Evolutionary conservation across 192 early-diverging fungal species (phyloP).

Genomic region (Coemansia sp.): DNA sequence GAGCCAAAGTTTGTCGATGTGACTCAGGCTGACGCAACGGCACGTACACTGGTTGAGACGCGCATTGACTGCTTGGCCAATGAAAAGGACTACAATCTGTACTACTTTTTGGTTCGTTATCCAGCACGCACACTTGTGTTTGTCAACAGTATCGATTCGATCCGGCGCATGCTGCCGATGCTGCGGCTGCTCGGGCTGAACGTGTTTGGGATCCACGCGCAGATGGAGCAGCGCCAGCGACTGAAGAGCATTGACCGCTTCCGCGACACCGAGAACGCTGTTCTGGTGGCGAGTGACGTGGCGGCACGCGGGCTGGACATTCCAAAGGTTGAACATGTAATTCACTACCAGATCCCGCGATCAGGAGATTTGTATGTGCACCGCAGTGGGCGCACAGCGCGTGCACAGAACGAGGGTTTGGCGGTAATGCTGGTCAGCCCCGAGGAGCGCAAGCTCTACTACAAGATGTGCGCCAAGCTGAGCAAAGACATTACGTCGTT

Average conservation of each 20-base stretch:
- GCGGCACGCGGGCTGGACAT: slow-evolving; percentile 96
- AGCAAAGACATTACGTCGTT: slow-evolving; percentile 77
- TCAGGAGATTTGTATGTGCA: slow-evolving; percentile 95
- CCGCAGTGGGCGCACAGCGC: slow-evolving; percentile 89
- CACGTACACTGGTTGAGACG: slow-evolving; percentile 71
- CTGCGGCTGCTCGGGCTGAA: slow-evolving; percentile 71
- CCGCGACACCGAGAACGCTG: slow-evolving; percentile 66
- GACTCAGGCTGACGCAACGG: slow-evolving; percentile 63
- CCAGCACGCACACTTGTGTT: slow-evolving; percentile 91
- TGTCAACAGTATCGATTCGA: slow-evolving; percentile 93
- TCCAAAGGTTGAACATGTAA: slow-evolving; percentile 85
- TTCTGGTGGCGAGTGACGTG: slow-evolving; percentile 94
- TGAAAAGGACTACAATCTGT: slow-evolving; percentile 84
- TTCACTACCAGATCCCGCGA: slow-evolving; percentile 94
- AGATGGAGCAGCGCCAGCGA: slow-evolving; percentile 95
- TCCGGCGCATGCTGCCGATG: slow-evolving; percentile 83
- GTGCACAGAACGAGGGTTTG: slow-evolving; percentile 80
- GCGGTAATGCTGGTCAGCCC: slow-evolving; percentile 81
- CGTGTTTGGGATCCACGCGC: slow-evolving; percentile 85
- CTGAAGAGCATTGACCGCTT: slow-evolving; percentile 92
- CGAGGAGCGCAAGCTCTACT: slow-evolving; percentile 78
- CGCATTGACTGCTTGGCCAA: slow-evolving; percentile 81
- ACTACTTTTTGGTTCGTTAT: slow-evolving; percentile 84
- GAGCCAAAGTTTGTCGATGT: slow-evolving; percentile 79
- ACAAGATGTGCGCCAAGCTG: slow-evolving; percentile 78